Evolutionary conservation across 805 yeast genomes (phyloP).

Genomic region (Hanseniaspora lindneri): DNA sequence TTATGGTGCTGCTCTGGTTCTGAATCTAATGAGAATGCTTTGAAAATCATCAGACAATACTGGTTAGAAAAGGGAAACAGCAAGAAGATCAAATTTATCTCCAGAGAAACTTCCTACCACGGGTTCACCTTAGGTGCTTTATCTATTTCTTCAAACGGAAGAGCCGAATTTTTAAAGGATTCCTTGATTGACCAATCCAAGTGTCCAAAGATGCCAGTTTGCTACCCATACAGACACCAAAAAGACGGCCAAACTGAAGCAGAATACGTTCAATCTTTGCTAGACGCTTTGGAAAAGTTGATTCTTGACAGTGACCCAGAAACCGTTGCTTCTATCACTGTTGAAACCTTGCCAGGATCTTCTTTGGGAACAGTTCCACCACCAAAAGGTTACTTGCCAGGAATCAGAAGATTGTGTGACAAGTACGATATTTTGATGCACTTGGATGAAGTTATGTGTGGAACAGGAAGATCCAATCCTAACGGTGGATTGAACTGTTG

Average conservation of each 20-base stretch:
- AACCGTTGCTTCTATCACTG: constrained; percentile 34
- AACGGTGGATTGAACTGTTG: constrained; percentile 38
- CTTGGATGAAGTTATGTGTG: constrained; percentile 49
- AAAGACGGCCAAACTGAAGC: constrained; percentile 31
- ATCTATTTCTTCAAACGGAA: constrained; percentile 32
- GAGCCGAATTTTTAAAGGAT: constrained; percentile 29
- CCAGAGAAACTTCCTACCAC: constrained; percentile 38
- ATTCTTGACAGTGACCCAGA: constrained; percentile 35
- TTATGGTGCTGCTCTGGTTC: constrained; percentile 52
- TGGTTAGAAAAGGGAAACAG: constrained; percentile 35
- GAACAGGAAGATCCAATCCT: constrained; percentile 38
- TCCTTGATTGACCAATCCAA: constrained; percentile 23
- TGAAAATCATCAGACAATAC: constrained; percentile 45
- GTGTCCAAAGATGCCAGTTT: constrained; percentile 26
- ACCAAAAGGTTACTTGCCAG: constrained; percentile 38
- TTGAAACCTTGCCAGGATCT: constrained; percentile 39
- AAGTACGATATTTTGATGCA: constrained; percentile 41
- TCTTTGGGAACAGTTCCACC: constrained; percentile 38
- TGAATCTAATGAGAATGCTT: constrained; percentile 55
- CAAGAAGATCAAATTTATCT: constrained; percentile 33
- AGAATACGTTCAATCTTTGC: constrained; percentile 31
- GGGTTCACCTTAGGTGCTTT: constrained; percentile 40
- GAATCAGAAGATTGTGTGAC: constrained; percentile 37
- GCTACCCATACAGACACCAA: constrained; percentile 30
- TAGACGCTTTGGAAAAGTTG: constrained; percentile 34